A percentile compares a stretch with the other conserved stretches of the same genome.
phyloP scores from a whole-genome alignment of 768 basidiomycete genomes.

The Dentipellis sp. region DNA sequence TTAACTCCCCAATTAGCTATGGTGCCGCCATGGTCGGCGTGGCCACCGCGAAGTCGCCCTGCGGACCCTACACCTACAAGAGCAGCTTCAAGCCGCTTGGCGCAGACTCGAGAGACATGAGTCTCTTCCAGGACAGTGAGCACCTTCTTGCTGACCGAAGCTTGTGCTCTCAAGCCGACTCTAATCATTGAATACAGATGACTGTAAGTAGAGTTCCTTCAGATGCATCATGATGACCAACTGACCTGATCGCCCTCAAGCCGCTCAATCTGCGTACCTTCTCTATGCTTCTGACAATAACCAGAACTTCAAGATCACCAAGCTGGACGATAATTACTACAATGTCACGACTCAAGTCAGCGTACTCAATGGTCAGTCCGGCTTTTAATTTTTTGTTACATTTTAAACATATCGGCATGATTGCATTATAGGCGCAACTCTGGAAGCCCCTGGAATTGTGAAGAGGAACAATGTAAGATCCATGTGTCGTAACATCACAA shows the following conservation, averaged over 20 bases:
- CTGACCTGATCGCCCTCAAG: background rate
- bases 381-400: too few species aligned
- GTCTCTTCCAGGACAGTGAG: constrained; percentile 46
- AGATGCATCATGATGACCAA: background rate
- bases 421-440: constrained; percentile 33
- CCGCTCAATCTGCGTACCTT: constrained; percentile 40
- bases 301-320: constrained; percentile 59
- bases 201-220: background rate
- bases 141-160: background rate
- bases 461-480: constrained; percentile 40
- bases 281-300: constrained; percentile 62
- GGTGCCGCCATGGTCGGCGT: constrained; percentile 57
- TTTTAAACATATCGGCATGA: background rate
- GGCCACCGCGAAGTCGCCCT: constrained; percentile 47
- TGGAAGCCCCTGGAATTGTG: constrained; percentile 54
- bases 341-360: constrained; percentile 40
- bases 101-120: constrained; percentile 51
- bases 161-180: too few species aligned
- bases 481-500: background rate
- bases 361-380: constrained; percentile 29
- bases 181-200: background rate
- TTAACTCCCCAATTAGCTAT: constrained; percentile 34
- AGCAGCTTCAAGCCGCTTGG: constrained; percentile 47
- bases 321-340: constrained; percentile 48
- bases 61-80: constrained; percentile 51